Conservation (phyloP, 306 rosid species). For the Spatholobus suberectus region DNA sequence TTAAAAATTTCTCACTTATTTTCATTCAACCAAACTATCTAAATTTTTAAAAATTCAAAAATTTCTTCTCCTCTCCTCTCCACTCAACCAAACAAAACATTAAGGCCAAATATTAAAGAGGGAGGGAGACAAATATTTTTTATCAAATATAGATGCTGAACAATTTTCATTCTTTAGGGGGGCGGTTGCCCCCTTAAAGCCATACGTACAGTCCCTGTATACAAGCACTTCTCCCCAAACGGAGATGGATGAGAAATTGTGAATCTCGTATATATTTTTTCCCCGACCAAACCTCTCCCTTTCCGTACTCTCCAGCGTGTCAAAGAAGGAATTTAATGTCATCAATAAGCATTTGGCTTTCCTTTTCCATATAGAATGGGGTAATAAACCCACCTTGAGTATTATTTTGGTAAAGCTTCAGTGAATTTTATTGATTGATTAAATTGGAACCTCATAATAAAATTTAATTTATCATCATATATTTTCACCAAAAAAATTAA, state of each 20-base stretch:
- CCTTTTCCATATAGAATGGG: background rate
- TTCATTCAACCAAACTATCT: too few species aligned
- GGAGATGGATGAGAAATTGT: background rate
- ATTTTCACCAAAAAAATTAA: background rate
- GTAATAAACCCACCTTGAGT: background rate
- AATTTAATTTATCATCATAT: background rate
- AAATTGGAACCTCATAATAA: background rate
- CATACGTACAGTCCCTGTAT: too few species aligned
- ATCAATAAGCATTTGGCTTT: background rate
- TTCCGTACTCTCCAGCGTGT: background rate
- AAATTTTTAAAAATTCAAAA: too few species aligned
- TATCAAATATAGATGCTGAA: too few species aligned
- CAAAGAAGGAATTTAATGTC: background rate
- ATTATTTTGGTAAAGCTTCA: background rate
- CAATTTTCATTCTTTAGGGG: too few species aligned
- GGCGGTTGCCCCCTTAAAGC: too few species aligned
- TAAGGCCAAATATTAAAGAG: too few species aligned
- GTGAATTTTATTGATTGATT: background rate
- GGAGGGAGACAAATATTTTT: too few species aligned
- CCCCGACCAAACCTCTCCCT: background rate
- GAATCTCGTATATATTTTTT: background rate
- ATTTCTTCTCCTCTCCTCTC: too few species aligned
- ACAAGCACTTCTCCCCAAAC: background rate
- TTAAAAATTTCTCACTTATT: too few species aligned
- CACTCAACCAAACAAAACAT: too few species aligned